Evolutionary conservation across 768 basidiomycete genomes (phyloP).

Genomic region (Calocera viscosa): DNA sequence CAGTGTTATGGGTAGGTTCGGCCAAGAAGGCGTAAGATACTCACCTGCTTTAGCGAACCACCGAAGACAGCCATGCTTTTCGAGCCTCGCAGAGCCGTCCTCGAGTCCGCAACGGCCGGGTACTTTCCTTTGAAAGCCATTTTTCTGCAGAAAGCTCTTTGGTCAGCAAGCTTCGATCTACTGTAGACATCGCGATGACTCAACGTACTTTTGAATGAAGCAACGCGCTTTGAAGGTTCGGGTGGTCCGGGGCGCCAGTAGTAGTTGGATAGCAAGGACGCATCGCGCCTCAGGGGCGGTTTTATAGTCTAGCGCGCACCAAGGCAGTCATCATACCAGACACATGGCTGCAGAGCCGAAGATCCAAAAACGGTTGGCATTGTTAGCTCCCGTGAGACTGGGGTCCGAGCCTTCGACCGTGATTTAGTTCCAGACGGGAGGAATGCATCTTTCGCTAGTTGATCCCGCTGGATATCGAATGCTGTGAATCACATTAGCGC

Average conservation of each 20-base stretch:
- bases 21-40: not conserved
- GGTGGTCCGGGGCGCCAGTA: not conserved
- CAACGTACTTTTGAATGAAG: not conserved
- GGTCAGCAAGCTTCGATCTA: not conserved
- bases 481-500: no score
- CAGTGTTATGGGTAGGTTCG: not conserved
- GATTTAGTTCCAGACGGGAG: no score
- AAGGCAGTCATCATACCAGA: not conserved
- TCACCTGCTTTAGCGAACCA: not conserved
- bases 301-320: not conserved
- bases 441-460: no score
- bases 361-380: not conserved
- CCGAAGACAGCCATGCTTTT: not conserved
- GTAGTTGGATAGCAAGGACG: not conserved
- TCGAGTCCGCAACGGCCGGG: not conserved
- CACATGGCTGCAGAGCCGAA: not conserved
- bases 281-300: not conserved
- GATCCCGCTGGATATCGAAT: no score
- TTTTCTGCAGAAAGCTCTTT: not conserved
- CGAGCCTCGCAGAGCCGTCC: not conserved
- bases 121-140: not conserved
- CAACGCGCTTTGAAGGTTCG: not conserved
- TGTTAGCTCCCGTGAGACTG: not conserved
- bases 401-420: no score
- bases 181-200: not conserved